phyloP scores from a whole-genome alignment of 1,284 basidiomycete species.

The Ceratobasidium sp. region DNA sequence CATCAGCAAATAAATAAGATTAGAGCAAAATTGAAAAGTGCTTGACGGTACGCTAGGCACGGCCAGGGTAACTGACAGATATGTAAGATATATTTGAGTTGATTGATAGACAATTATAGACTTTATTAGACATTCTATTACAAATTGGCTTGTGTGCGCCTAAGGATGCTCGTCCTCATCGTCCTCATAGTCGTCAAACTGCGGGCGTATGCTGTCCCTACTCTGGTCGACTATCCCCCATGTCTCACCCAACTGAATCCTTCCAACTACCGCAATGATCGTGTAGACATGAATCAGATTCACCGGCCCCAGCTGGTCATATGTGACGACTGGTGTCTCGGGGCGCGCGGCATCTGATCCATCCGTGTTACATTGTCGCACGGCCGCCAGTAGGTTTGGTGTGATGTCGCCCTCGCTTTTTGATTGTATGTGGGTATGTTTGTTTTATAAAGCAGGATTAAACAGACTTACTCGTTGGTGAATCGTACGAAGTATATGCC shows the following conservation, averaged over 20 bases:
- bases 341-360: slow-evolving; percentile 34
- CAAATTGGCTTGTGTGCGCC: not conserved
- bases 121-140: not conserved
- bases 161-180: not conserved
- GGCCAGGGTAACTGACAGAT: not conserved
- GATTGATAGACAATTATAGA: not conserved
- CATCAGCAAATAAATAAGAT: no score
- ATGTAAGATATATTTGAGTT: not conserved
- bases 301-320: not conserved
- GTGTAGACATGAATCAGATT: slow-evolving; percentile 24
- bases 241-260: not conserved
- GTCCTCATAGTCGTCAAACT: slow-evolving; percentile 2
- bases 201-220: slow-evolving; percentile 4
- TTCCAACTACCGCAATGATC: slow-evolving; percentile 16
- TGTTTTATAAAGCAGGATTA: not conserved
- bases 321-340: slow-evolving; percentile 1
- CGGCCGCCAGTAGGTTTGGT: slow-evolving; percentile 16
- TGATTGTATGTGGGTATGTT: slow-evolving; percentile 47
- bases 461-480: slow-evolving; percentile 30
- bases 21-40: no score
- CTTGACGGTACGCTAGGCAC: slow-evolving; percentile 15
- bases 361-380: slow-evolving; percentile 32
- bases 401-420: slow-evolving; percentile 46
- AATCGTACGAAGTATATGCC: slow-evolving; percentile 51
- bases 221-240: slow-evolving; percentile 27